A percentile compares a stretch with the other conserved stretches of the same genome.
These are phyloP conservation scores for Flaveria brownii DNA, from an alignment of 129 eudicot species.

Conservation along the genomic window DNA sequence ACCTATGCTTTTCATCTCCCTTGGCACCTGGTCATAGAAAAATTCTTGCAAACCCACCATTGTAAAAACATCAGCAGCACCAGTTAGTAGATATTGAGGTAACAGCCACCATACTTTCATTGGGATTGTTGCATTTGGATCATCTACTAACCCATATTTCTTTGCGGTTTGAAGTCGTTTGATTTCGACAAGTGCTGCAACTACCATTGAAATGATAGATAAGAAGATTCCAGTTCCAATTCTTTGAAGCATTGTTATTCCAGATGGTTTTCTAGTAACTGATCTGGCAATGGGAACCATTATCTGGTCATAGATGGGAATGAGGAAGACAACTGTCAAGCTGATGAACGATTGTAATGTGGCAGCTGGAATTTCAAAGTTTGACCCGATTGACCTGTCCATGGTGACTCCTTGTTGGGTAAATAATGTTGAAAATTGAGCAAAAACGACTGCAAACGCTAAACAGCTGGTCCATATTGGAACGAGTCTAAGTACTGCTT, in stretches of 20 bases:
- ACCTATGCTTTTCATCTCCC: conserved; percentile 61
- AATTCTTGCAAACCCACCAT: conserved; percentile 77
- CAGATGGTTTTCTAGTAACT: conserved; percentile 49
- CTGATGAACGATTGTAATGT: conserved; percentile 50
- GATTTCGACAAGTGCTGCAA: conserved; percentile 62
- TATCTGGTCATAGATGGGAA: conserved; percentile 59
- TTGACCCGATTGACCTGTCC: conserved; percentile 54
- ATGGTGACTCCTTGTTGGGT: conserved; percentile 68
- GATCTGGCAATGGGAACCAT: conserved; percentile 52
- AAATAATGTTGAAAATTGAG: conserved; percentile 66
- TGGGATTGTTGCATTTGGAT: conserved; percentile 51
- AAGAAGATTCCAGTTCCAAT: conserved; percentile 63
- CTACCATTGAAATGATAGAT: conserved; percentile 51
- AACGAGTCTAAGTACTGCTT: conserved; percentile 43
- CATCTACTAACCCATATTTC: conserved; percentile 49
- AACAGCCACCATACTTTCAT: conserved; percentile 75
- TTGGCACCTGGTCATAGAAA: conserved; percentile 72
- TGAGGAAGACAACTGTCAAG: conserved; percentile 38
- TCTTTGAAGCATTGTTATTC: conserved; percentile 76
- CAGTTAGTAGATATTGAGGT: conserved; percentile 63
- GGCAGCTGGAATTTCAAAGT: conserved; percentile 59
- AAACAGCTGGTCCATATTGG: conserved; percentile 62
- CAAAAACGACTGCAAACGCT: conserved; percentile 45
- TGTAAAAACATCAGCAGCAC: conserved; percentile 53
- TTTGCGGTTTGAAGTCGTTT: conserved; percentile 58